Evolutionary conservation across 306 rosid species (phyloP).

Genomic region (Medicago lupulina): DNA sequence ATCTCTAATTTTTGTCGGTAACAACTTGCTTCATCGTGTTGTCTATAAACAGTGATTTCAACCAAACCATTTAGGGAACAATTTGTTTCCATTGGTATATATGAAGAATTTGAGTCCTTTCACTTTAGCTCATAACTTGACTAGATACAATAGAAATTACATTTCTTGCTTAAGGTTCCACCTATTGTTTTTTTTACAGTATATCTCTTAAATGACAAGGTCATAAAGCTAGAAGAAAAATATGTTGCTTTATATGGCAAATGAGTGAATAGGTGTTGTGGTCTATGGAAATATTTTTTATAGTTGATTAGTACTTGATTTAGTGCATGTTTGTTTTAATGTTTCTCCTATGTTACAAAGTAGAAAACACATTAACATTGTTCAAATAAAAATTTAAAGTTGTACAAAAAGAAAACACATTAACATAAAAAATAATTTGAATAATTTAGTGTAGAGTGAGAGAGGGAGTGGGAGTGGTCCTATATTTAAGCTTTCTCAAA

Average conservation of each 20-base stretch:
- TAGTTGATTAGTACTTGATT: no score
- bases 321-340: no score
- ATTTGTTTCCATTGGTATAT: conserved; percentile 36
- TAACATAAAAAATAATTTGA: no score
- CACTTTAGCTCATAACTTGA: conserved; percentile 32
- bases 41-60: conserved; percentile 9
- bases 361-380: no score
- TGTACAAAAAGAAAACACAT: no score
- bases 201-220: conserved; percentile 20
- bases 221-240: conserved; percentile 33
- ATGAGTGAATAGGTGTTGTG: no score
- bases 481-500: no score
- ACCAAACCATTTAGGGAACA: conserved; percentile 18
- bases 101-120: conserved; percentile 14
- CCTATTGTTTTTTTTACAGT: conserved; percentile 11
- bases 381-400: no score
- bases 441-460: no score
- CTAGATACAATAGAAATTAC: conserved; percentile 7
- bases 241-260: background rate
- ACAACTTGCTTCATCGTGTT: background rate
- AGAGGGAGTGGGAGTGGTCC: no score
- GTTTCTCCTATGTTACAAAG: no score
- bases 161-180: conserved; percentile 6
- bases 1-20: background rate
- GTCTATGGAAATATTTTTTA: no score